phyloP scores from a whole-genome alignment of 176 grass and related monocot genomes.

The Oryza coarctata region DNA sequence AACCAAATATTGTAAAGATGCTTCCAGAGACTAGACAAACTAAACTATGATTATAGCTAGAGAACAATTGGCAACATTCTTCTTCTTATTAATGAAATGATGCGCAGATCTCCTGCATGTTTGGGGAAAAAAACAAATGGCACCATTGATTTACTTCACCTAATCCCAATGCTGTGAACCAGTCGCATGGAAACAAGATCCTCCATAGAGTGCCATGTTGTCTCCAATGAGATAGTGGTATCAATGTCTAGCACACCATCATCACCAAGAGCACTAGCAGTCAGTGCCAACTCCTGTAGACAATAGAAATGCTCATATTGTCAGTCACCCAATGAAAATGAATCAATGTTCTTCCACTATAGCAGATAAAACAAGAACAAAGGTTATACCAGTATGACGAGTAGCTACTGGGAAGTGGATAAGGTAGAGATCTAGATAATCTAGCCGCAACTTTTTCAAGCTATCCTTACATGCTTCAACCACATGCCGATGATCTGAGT shows the following conservation, averaged over 20 bases:
- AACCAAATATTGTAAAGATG: not conserved
- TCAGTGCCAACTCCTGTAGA: slow-evolving; percentile 76
- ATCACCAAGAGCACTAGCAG: slow-evolving; percentile 65
- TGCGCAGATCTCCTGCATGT: too few relatives aligned
- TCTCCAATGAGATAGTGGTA: slow-evolving; percentile 85
- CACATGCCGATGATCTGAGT: slow-evolving; percentile 87
- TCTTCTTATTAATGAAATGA: too few relatives aligned
- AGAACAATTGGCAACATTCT: not conserved
- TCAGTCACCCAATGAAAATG: not conserved
- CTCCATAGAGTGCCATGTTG: slow-evolving; percentile 98
- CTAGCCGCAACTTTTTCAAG: slow-evolving; percentile 76
- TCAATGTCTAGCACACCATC: slow-evolving; percentile 94
- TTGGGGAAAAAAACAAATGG: too few relatives aligned
- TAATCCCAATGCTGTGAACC: slow-evolving; percentile 81
- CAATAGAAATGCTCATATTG: not conserved
- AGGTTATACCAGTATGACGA: slow-evolving; percentile 59
- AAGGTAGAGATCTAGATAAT: slow-evolving; percentile 86
- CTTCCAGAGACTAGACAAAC: not conserved
- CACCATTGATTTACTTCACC: slow-evolving; percentile 40
- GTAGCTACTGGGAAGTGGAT: slow-evolving; percentile 83
- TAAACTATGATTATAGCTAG: not conserved
- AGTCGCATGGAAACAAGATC: slow-evolving; percentile 82
- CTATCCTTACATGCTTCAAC: slow-evolving; percentile 75
- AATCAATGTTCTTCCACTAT: not conserved
- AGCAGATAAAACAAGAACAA: slow-evolving; percentile 3